Conservation (phyloP, 2,329 filamentous ascomycete genomes). For the Ceratocystis harringtonii region DNA sequence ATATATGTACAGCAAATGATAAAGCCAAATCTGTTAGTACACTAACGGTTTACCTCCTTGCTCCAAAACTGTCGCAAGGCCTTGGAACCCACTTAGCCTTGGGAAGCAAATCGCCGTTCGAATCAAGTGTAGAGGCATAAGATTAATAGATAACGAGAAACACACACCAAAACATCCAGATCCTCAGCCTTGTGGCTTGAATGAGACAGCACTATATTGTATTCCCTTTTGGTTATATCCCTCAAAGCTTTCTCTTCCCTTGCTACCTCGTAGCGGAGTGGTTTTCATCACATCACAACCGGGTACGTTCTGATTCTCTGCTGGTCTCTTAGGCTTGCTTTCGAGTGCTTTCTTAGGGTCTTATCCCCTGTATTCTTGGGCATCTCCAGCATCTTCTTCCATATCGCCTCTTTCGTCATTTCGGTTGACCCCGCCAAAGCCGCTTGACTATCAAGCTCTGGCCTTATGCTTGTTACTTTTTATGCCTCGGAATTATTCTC, state of each 20-base stretch:
- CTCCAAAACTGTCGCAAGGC: conserved; percentile 20
- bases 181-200: neutral
- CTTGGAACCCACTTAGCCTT: neutral
- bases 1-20: neutral
- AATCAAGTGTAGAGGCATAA: neutral
- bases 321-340: neutral
- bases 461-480: neutral
- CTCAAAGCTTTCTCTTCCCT: neutral
- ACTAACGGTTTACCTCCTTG: neutral
- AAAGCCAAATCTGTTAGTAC: neutral
- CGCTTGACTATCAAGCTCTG: conserved; percentile 1
- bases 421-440: conserved; percentile 5
- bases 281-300: neutral
- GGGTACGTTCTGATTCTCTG: neutral
- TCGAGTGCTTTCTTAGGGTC: neutral
- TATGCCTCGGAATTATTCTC: neutral
- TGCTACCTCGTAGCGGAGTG: neutral
- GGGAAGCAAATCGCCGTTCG: neutral
- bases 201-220: neutral
- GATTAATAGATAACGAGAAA: neutral
- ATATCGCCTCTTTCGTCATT: conserved; percentile 6
- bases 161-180: neutral
- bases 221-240: neutral
- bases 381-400: neutral
- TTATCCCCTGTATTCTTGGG: neutral